Conservation (phyloP, 768 basidiomycete species). For the Tulasnella sp. region DNA sequence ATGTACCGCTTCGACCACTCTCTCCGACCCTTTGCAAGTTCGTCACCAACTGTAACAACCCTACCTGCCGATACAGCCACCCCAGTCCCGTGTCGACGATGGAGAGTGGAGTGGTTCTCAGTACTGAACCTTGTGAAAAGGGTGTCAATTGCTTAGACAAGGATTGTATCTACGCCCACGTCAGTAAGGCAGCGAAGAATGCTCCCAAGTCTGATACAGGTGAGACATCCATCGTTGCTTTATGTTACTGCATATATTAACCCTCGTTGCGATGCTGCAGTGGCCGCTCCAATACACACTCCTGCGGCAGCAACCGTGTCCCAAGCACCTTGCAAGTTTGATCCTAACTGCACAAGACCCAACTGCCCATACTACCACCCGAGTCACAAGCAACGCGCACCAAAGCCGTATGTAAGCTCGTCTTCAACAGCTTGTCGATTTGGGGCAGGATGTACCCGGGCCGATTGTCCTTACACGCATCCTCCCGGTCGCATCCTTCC, state of each 20-base stretch:
- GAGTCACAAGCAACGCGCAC: conserved; percentile 25
- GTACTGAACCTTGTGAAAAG: conserved; percentile 84
- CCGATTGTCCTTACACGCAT: conserved; percentile 82
- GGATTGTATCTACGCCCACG: conserved; percentile 86
- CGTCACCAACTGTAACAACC: conserved; percentile 79
- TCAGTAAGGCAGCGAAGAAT: conserved; percentile 74
- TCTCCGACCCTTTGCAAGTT: conserved; percentile 93
- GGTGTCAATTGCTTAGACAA: conserved; percentile 85
- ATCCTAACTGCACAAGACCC: conserved; percentile 56
- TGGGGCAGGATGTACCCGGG: conserved; percentile 75
- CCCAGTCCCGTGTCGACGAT: conserved; percentile 94
- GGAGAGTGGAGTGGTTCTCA: conserved; percentile 89
- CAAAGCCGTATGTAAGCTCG: neutral
- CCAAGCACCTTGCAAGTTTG: conserved; percentile 52
- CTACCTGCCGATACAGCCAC: conserved; percentile 83
- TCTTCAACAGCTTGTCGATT: conserved; percentile 56
- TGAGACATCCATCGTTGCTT: conserved; percentile 9
- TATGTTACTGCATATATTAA: neutral
- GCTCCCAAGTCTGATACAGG: conserved; percentile 37
- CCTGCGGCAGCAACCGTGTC: conserved; percentile 15
- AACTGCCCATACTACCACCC: conserved; percentile 63
- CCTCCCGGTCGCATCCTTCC: conserved; percentile 79
- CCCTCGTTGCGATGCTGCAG: neutral
- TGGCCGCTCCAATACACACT: conserved; percentile 18
- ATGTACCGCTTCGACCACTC: conserved; percentile 52